Percentiles rank a stretch among this genome's conserved stretches.
Evolutionary conservation across 495 filamentous ascomycete genomes (phyloP).

Genomic region (Penicillium herquei): DNA sequence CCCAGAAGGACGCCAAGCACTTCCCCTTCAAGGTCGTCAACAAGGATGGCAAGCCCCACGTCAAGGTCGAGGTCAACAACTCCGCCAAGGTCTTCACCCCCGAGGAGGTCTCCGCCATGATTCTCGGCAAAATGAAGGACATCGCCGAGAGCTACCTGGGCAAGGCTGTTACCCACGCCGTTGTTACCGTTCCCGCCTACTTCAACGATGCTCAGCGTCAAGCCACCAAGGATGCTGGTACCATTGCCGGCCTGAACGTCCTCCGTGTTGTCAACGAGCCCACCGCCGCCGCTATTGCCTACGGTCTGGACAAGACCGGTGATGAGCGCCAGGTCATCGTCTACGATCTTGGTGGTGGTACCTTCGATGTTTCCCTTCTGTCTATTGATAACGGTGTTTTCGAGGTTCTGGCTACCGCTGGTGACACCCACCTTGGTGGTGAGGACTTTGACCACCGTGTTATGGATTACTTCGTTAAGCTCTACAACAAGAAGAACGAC

Average conservation of each 20-base stretch:
- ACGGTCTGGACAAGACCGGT: conserved; percentile 85
- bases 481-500: conserved; percentile 98
- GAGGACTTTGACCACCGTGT: conserved; percentile 99
- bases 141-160: conserved; percentile 86
- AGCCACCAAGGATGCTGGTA: conserved; percentile 96
- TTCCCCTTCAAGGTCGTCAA: conserved; percentile 85
- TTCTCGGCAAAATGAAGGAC: conserved; percentile 92
- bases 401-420: conserved; percentile 95
- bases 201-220: conserved; percentile 98
- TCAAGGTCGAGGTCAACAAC: conserved; percentile 76
- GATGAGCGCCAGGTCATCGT: conserved; percentile 91
- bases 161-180: conserved; percentile 90
- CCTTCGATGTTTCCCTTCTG: conserved; percentile 98
- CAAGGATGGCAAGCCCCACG: conserved; percentile 78
- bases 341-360: conserved; percentile 99
- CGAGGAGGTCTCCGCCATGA: conserved; percentile 80
- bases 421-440: conserved; percentile 99
- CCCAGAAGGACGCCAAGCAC: conserved; percentile 82
- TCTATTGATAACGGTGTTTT: conserved; percentile 97
- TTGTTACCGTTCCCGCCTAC: conserved; percentile 95
- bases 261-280: conserved; percentile 97
- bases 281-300: conserved; percentile 93
- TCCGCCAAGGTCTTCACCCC: conserved; percentile 75
- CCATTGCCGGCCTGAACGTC: conserved; percentile 92
- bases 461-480: conserved; percentile 96